phyloP scores from a whole-genome alignment of 1,284 basidiomycete species.

The Moniliella sp. region DNA sequence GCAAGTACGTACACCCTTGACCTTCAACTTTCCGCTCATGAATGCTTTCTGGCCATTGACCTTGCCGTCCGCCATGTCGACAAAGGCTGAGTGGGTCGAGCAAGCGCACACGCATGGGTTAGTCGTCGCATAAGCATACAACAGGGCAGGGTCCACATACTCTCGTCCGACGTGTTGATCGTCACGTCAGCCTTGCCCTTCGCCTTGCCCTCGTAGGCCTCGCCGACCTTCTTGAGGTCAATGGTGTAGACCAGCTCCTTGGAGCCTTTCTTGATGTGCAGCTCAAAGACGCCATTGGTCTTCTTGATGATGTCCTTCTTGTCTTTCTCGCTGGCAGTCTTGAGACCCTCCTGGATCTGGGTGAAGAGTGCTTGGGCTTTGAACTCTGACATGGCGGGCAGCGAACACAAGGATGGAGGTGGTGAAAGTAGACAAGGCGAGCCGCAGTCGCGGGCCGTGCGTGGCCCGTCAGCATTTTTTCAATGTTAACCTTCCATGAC shows the following conservation, averaged over 20 bases:
- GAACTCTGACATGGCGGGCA: too few species aligned
- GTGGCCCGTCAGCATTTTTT: too few species aligned
- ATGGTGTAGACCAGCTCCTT: slow-evolving; percentile 56
- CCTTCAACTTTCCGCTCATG: slow-evolving; percentile 31
- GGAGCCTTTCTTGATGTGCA: slow-evolving; percentile 60
- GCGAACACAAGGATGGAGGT: too few species aligned
- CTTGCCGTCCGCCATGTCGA: slow-evolving; percentile 31
- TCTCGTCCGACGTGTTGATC: slow-evolving; percentile 30
- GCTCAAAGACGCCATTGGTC: slow-evolving; percentile 79
- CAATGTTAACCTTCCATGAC: too few species aligned
- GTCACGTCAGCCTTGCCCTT: slow-evolving; percentile 33
- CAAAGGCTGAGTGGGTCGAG: slow-evolving; percentile 12
- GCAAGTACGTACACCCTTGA: too few species aligned
- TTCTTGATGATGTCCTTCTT: slow-evolving; percentile 65
- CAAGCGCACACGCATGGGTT: too few species aligned
- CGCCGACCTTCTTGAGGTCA: slow-evolving; percentile 58
- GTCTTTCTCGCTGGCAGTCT: slow-evolving; percentile 48
- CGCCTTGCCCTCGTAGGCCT: slow-evolving; percentile 31
- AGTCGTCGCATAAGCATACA: too few species aligned
- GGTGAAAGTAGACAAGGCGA: too few species aligned
- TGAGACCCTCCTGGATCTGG: slow-evolving; percentile 47
- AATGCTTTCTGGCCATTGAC: slow-evolving; percentile 34
- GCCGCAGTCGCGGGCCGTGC: too few species aligned
- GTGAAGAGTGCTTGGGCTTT: slow-evolving; percentile 27
- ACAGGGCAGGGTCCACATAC: slow-evolving; percentile 3